A percentile compares a stretch with the other conserved stretches of the same genome.
Conservation (phyloP, 345 rosid species). For the Gossypium stocksii region DNA sequence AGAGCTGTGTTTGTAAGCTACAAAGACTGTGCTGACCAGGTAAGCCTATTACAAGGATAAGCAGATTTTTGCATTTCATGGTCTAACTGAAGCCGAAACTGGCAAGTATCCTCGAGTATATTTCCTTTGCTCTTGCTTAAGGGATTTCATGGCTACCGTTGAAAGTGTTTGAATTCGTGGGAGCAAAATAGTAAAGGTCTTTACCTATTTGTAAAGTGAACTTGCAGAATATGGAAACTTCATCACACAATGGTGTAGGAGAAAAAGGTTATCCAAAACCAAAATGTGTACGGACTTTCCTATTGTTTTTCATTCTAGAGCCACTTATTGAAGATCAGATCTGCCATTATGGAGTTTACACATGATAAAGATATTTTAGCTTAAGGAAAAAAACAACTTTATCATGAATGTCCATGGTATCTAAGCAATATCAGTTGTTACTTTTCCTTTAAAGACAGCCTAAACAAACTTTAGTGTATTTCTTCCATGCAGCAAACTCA, state of each 20-base stretch:
- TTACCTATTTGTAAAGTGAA: slow-evolving; percentile 1
- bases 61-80: background rate
- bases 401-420: background rate
- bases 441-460: background rate
- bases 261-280: background rate
- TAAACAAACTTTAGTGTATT: background rate
- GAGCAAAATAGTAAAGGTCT: background rate
- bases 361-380: background rate
- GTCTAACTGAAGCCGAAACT: background rate
- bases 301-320: background rate
- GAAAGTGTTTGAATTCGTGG: background rate
- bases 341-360: background rate
- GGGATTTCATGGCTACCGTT: background rate
- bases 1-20: slow-evolving; percentile 65
- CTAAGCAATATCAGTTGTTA: background rate
- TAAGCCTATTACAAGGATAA: slow-evolving; percentile 5
- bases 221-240: background rate
- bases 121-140: background rate
- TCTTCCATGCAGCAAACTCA: background rate
- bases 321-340: background rate
- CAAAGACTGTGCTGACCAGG: slow-evolving; percentile 52
- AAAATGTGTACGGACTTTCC: background rate
- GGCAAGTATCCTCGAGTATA: background rate
- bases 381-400: background rate
- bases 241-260: background rate